Percentiles rank a stretch among this genome's conserved stretches.
Evolutionary conservation across 2,329 filamentous ascomycete genomes (phyloP).

Genomic region (Fusarium equiseti): DNA sequence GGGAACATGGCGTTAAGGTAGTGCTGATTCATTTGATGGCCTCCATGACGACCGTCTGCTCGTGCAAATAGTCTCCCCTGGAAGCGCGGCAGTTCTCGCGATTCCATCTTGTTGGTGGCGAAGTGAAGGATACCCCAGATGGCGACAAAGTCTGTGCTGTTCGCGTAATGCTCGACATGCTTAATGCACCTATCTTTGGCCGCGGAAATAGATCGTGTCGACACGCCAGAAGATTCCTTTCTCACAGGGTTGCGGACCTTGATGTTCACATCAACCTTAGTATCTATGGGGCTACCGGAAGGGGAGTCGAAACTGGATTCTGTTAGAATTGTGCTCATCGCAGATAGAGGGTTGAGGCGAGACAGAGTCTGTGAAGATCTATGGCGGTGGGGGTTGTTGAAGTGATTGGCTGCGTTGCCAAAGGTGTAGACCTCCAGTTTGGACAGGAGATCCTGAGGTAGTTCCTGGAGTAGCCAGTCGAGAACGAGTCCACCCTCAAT

Average conservation of each 20-base stretch:
- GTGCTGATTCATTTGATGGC: slow-evolving; percentile 71
- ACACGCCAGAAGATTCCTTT: slow-evolving; percentile 47
- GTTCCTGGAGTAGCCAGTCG: slow-evolving; percentile 81
- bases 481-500: slow-evolving; percentile 79
- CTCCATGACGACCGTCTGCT: slow-evolving; percentile 59
- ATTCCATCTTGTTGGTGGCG: slow-evolving; percentile 58
- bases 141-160: slow-evolving; percentile 79
- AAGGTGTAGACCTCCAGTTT: slow-evolving; percentile 85
- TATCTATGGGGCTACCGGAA: slow-evolving; percentile 35
- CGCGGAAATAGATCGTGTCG: slow-evolving; percentile 53
- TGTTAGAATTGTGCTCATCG: slow-evolving; percentile 52
- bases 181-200: slow-evolving; percentile 67
- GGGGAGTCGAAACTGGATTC: slow-evolving; percentile 52
- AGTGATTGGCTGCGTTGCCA: slow-evolving; percentile 82
- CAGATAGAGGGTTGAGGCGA: slow-evolving; percentile 51
- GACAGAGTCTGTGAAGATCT: slow-evolving; percentile 57
- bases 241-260: slow-evolving; percentile 31
- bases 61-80: slow-evolving; percentile 71
- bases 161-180: slow-evolving; percentile 85
- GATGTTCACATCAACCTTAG: slow-evolving; percentile 22
- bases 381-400: slow-evolving; percentile 78
- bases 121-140: slow-evolving; percentile 81
- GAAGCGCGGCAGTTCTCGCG: slow-evolving; percentile 67
- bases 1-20: slow-evolving; percentile 74
- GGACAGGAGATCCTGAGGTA: slow-evolving; percentile 72